These are phyloP conservation scores for Aspergillus aculeatinus DNA, from an alignment of 2,329 filamentous ascomycete genomes.

Conservation along the genomic window DNA sequence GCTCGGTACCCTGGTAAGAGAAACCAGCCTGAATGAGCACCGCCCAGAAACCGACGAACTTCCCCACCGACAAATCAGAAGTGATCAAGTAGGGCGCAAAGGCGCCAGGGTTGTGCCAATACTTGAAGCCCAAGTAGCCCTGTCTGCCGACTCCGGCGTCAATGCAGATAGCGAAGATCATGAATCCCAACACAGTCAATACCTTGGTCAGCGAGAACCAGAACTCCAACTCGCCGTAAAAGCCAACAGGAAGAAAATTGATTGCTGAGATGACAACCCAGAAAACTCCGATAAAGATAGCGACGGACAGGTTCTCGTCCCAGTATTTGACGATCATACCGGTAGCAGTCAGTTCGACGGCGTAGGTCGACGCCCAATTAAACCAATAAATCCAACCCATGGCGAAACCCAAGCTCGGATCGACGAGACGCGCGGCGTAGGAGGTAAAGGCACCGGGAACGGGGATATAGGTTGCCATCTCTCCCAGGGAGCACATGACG, in stretches of 20 bases:
- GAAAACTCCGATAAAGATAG: conserved; percentile 71
- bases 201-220: conserved; percentile 72
- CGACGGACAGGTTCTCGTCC: conserved; percentile 61
- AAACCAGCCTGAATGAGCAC: conserved; percentile 46
- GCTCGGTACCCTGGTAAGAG: conserved; percentile 61
- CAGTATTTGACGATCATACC: conserved; percentile 75
- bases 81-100: conserved; percentile 67
- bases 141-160: conserved; percentile 68
- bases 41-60: conserved; percentile 61
- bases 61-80: conserved; percentile 54
- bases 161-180: conserved; percentile 73
- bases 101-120: conserved; percentile 67
- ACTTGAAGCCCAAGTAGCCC: conserved; percentile 70
- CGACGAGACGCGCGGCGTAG: conserved; percentile 76
- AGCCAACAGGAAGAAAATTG: conserved; percentile 69
- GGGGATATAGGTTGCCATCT: conserved; percentile 77
- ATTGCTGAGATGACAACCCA: conserved; percentile 66
- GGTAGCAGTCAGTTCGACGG: conserved; percentile 68
- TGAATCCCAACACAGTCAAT: conserved; percentile 74
- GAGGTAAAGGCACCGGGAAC: conserved; percentile 72
- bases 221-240: conserved; percentile 72
- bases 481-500: conserved; percentile 64
- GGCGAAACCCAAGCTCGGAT: conserved; percentile 68
- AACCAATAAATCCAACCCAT: conserved; percentile 86
- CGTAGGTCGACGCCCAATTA: conserved; percentile 70